Conservation (phyloP, 1,284 basidiomycete species). For the Moesziomyces parantarcticus region DNA sequence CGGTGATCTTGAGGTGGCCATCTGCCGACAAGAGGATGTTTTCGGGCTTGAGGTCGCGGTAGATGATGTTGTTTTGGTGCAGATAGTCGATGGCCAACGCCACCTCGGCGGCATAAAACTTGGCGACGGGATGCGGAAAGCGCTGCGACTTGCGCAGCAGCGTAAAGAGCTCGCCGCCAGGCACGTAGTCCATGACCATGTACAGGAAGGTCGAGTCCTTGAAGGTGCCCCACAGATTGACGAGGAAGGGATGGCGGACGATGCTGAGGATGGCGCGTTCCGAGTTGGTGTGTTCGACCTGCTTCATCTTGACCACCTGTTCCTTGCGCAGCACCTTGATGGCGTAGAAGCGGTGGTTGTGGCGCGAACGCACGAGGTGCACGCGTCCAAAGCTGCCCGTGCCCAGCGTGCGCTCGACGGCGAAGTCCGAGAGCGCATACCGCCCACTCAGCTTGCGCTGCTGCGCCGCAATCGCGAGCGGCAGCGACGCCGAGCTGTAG, state of each 20-base stretch:
- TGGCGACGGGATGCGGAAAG: conserved; percentile 97
- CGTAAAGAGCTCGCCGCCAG: conserved; percentile 93
- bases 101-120: conserved; percentile 98
- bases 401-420: conserved; percentile 62
- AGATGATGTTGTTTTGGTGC: conserved; percentile 90
- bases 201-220: conserved; percentile 92
- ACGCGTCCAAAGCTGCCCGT: conserved; percentile 66
- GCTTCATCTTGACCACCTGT: conserved; percentile 93
- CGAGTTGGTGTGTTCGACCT: conserved; percentile 96
- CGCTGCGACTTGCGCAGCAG: conserved; percentile 73
- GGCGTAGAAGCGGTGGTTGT: conserved; percentile 66
- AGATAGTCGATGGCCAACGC: conserved; percentile 93
- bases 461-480: conserved; percentile 45
- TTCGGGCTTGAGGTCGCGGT: conserved; percentile 97
- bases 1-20: conserved; percentile 97
- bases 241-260: conserved; percentile 93
- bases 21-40: conserved; percentile 93
- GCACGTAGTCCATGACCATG: conserved; percentile 99
- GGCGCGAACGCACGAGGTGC: conserved; percentile 60
- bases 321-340: conserved; percentile 71
- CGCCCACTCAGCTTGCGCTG: conserved; percentile 61
- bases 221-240: conserved; percentile 98
- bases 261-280: conserved; percentile 89
- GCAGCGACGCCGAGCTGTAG: conserved; percentile 41
- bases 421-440: conserved; percentile 65